A percentile compares a stretch with the other conserved stretches of the same genome.
These are phyloP conservation scores for Nepenthes alata DNA, from an alignment of 179 eudicot species.

Conservation along the genomic window DNA sequence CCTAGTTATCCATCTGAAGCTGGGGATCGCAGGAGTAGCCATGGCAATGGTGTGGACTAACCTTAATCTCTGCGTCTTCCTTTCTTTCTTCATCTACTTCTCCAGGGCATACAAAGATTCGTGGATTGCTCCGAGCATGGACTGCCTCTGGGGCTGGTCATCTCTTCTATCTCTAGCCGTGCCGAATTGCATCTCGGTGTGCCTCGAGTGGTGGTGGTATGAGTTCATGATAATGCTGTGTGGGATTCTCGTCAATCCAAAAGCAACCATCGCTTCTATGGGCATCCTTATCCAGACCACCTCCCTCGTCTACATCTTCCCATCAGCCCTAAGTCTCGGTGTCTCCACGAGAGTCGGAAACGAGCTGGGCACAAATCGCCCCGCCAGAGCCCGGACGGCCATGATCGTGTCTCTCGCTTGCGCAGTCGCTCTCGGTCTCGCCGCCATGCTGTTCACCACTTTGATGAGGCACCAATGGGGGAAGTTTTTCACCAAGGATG, in stretches of 20 bases:
- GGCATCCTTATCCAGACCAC: conserved; percentile 58
- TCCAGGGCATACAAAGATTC: conserved; percentile 36
- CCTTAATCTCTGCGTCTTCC: conserved; percentile 35
- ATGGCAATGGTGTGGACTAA: conserved; percentile 46
- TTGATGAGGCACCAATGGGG: conserved; percentile 51
- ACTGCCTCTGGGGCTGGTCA: conserved; percentile 49
- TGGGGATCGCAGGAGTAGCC: conserved; percentile 51
- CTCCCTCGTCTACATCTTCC: conserved; percentile 49
- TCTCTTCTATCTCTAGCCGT: conserved; percentile 34
- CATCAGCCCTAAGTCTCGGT: conserved; percentile 43
- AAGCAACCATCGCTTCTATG: conserved; percentile 54
- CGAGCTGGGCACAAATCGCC: conserved; percentile 40
- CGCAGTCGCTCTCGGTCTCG: conserved; percentile 25
- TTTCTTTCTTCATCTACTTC: conserved; percentile 22
- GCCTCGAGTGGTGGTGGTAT: conserved; percentile 78
- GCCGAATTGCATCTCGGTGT: conserved; percentile 54
- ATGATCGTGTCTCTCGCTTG: conserved; percentile 35
- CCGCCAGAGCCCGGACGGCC: conserved; percentile 31
- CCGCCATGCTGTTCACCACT: conserved; percentile 38
- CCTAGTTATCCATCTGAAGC: conserved; percentile 28
- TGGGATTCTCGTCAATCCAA: conserved; percentile 42
- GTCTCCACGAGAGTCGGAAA: conserved; percentile 58
- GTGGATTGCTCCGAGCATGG: conserved; percentile 42
- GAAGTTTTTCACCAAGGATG: conserved; percentile 33
- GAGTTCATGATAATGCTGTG: conserved; percentile 59